Evolutionary conservation across 73 alveolate genomes (phyloP), one percentile per base, ranked within the genome.

Genomic region (Durusdinium trenchii): DNA sequence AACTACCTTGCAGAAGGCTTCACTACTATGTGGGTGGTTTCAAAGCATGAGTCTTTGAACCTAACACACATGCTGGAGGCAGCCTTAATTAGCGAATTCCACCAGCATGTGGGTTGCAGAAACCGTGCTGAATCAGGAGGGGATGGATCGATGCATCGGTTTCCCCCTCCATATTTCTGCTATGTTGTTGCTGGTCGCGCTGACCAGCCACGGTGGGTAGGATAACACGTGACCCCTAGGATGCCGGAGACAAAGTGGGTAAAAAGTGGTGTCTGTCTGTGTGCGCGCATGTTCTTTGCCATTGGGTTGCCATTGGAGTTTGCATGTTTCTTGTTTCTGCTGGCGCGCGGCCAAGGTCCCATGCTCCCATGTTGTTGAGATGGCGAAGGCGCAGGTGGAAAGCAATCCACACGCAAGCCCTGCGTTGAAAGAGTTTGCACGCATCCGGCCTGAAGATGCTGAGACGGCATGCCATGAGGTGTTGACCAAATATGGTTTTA

Each of bases 321-420:
- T n/a, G n/a, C n/a, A 64, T 9, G 79, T 9, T n/a, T n/a, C 45
- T 9, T 64, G 79, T 30, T 64, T 12, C 9, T 64, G 45, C 42
- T 9, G 14, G 79, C 30, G 79, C 14, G 28, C 36, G 50, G 95
- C 95, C 81, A 7, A 86, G 95, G 95, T 45, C 95, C 95, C 95
- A 28, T 38, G 79, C 47, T 20, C 46, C 28, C 81, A 85, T 60
- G 54, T 61, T 6, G 54, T 85, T 4, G 60, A 85, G 71, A 30
- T 54, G 50, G 95, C 95, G 7, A 40, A 51, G 48, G 79, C 95
- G 9, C 61, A 57, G 9, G 81, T 85, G 10, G 46, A n/a, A n/a
- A 36, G 20, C 43, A 38, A 76, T 38, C 20, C 36, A 38, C 14
- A 43, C 12, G 42, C 62, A 57, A 78, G 89, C 62, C 12, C 54